phyloP scores from a whole-genome alignment of 768 basidiomycete genomes.

The Xerocomellus intermedius region DNA sequence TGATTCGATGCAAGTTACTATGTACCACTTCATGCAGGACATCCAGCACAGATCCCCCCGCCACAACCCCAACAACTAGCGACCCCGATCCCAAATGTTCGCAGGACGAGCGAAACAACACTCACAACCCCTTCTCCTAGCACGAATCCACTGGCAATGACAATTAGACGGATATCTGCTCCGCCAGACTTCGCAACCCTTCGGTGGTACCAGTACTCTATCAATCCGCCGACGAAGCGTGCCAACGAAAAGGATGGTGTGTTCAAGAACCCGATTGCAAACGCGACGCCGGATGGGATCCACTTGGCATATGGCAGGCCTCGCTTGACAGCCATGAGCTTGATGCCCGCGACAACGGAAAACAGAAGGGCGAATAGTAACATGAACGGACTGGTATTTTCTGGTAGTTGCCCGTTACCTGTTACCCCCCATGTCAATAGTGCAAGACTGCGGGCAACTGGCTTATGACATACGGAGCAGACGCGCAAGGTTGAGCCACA shows the following conservation, averaged over 20 bases:
- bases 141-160: constrained; percentile 93
- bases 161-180: constrained; percentile 71
- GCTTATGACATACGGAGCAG: constrained; percentile 57
- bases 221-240: constrained; percentile 80
- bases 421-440: constrained; percentile 17
- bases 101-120: constrained; percentile 71
- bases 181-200: constrained; percentile 46
- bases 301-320: constrained; percentile 60
- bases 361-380: constrained; percentile 70
- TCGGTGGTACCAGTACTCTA: constrained; percentile 70
- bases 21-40: constrained; percentile 40
- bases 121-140: constrained; percentile 92
- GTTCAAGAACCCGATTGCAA: constrained; percentile 94
- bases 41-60: constrained; percentile 70
- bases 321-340: constrained; percentile 54
- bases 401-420: constrained; percentile 84
- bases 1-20: neutral
- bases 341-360: constrained; percentile 61
- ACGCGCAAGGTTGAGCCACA: constrained; percentile 82
- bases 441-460: neutral
- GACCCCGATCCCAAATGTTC: constrained; percentile 71
- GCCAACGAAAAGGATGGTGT: constrained; percentile 94
- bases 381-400: constrained; percentile 78
- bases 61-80: constrained; percentile 87
- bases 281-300: constrained; percentile 92